Evolutionary conservation across 306 rosid species (phyloP).

Genomic region (Cucurbita ficifolia): DNA sequence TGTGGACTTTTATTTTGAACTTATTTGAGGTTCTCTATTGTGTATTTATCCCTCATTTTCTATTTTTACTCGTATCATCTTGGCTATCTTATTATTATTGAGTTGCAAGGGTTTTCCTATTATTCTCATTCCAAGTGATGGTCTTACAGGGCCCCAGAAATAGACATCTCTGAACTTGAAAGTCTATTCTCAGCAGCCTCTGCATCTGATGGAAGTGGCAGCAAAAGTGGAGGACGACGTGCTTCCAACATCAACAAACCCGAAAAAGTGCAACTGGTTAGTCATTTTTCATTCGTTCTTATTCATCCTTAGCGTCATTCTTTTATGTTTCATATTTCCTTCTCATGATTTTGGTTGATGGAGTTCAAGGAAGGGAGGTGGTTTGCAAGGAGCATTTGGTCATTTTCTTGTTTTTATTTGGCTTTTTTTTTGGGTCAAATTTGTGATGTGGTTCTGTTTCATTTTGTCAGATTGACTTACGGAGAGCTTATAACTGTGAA

Average conservation of each 20-base stretch:
- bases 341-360: neutral
- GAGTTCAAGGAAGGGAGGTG: neutral
- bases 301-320: neutral
- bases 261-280: slow-evolving; percentile 90
- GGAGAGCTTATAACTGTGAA: slow-evolving; percentile 51
- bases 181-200: slow-evolving; percentile 87
- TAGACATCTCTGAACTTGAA: slow-evolving; percentile 95
- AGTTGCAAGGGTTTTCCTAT: neutral
- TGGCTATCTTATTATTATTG: neutral
- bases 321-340: neutral
- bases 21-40: neutral
- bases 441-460: neutral
- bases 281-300: slow-evolving; percentile 6
- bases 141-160: slow-evolving; percentile 80
- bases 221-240: slow-evolving; percentile 67
- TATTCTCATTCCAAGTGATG: slow-evolving; percentile 15
- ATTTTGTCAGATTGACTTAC: slow-evolving; percentile 38
- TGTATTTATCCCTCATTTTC: neutral
- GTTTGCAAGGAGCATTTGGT: neutral
- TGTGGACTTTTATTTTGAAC: neutral
- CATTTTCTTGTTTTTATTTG: neutral
- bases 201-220: slow-evolving; percentile 48
- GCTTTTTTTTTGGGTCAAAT: neutral
- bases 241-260: slow-evolving; percentile 81
- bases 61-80: neutral